phyloP scores from a whole-genome alignment of 164 flowering plant genomes.

The Annona cherimola region DNA sequence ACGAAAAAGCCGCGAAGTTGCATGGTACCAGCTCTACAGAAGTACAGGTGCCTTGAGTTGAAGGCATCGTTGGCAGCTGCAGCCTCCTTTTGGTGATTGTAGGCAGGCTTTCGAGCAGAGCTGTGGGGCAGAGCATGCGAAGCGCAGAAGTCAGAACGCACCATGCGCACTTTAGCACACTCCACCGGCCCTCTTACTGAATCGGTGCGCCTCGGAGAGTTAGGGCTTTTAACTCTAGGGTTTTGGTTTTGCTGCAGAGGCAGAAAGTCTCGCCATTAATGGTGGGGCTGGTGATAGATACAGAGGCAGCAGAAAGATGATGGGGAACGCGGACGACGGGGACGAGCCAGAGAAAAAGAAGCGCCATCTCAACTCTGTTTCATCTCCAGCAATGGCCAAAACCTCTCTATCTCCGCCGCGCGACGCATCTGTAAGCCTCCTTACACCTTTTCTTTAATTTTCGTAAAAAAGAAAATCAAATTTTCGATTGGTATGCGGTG shows the following conservation, averaged over 20 bases:
- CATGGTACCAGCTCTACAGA: too few relatives aligned
- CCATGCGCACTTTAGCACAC: background rate
- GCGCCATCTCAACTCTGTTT: slow-evolving; percentile 21
- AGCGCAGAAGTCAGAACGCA: background rate
- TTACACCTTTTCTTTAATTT: too few relatives aligned
- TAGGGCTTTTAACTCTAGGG: background rate
- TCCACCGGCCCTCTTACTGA: background rate
- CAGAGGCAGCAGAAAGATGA: slow-evolving; percentile 13
- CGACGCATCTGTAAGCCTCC: slow-evolving; percentile 17
- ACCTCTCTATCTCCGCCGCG: slow-evolving; percentile 18
- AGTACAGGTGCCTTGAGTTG: too few relatives aligned
- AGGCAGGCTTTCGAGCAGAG: background rate
- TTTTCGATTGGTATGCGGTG: too few relatives aligned
- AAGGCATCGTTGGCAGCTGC: too few relatives aligned
- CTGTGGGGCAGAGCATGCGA: background rate
- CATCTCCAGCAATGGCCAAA: slow-evolving; percentile 23
- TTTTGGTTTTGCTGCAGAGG: slow-evolving; percentile 12
- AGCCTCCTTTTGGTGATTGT: too few relatives aligned
- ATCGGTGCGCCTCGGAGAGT: background rate
- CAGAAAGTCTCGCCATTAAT: slow-evolving; percentile 9
- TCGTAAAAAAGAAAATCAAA: too few relatives aligned
- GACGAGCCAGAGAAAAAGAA: slow-evolving; percentile 28
- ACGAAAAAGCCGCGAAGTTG: too few relatives aligned
- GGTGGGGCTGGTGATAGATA: slow-evolving; percentile 17
- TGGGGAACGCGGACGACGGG: slow-evolving; percentile 17